Base-by-base conservation (phyloP, 208 protist species). In the Porcisia deanei region DNA sequence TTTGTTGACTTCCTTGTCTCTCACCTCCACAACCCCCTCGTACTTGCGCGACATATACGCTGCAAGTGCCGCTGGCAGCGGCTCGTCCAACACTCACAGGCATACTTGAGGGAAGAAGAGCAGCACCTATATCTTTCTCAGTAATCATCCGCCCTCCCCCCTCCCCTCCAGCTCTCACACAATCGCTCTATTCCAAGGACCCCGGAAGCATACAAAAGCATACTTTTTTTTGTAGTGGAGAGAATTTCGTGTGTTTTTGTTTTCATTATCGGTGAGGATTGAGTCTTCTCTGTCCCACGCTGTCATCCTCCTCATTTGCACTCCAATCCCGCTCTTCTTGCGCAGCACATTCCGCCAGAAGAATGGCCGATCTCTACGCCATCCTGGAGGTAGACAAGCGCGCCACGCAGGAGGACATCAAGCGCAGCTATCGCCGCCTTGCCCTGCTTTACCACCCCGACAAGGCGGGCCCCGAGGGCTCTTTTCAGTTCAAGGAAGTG, bases 371-470 rank as follows among this genome's bases (percentile, higher is more conserved):
- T 63, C 85, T 91, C 45, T 98, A 98, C 78, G 74, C 87, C 18
- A 86, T 88, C 1, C 85, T 98, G 47, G 91, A 91, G 39, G 84
- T 98, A 12, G 69, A 72, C 16, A 71, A 73, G 18, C 57, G 76
- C 14, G 96, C 96, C 4, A 86, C 88, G 14, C 77, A 82, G 43
- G 83, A 93, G 41, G 88, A 97, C 49, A 97, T 98, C 55, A 96
- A 96, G 77, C 89, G 88, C 65, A 86, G 80, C 57, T 98, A 94
- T 73, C 88, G 77, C 52, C 66, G 88, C 7, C 74, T 97, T n/a
- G 93, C 95, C 6, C 79, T 95, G 49, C 76, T 84, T 63, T 88
- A 92, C 65, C 96, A 98, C 75, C 96, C 94, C 5, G 94, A 97
- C 81, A 98, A 97, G 82, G 85, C 90, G 1, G 88, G 89, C 16